These are phyloP conservation scores for Protomyces pachydermus DNA, from an alignment of 1,139 yeast species.

Conservation along the genomic window DNA sequence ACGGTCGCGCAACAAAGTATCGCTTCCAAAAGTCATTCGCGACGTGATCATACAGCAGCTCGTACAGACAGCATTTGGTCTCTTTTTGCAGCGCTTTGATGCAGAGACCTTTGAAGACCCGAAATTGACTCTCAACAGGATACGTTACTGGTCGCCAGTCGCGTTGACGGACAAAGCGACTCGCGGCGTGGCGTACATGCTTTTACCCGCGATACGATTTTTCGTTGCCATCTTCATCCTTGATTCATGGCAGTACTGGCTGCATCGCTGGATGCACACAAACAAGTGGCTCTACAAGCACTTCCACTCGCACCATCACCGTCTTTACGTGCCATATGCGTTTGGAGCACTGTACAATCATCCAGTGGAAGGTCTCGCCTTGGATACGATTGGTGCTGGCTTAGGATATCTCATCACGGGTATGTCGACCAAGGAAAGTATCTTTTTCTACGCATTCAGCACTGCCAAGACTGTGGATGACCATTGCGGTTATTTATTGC, in stretches of 20 bases:
- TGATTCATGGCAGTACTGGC: conserved; percentile 92
- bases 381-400: conserved; percentile 92
- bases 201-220: conserved; percentile 60
- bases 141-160: conserved; percentile 38
- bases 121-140: conserved; percentile 66
- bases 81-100: conserved; percentile 53
- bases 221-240: conserved; percentile 63
- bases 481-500: conserved; percentile 92
- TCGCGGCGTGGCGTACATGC: conserved; percentile 36
- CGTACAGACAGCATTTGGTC: conserved; percentile 72
- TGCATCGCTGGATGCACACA: conserved; percentile 83
- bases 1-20: conserved; percentile 64
- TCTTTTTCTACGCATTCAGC: conserved; percentile 72
- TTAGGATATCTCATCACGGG: conserved; percentile 61
- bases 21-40: conserved; percentile 60
- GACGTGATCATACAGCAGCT: conserved; percentile 83
- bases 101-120: conserved; percentile 43
- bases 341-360: conserved; percentile 93
- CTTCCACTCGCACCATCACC: conserved; percentile 91
- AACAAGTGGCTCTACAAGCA: conserved; percentile 68
- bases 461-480: conserved; percentile 94
- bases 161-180: conserved; percentile 33
- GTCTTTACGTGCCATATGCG: conserved; percentile 92
- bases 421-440: conserved; percentile 69
- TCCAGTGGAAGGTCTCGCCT: conserved; percentile 83